Evolutionary conservation across 371 early-diverging fungal genomes (phyloP), one percentile per base, ranked within the genome.

Genomic region (Nematocida sp.): DNA sequence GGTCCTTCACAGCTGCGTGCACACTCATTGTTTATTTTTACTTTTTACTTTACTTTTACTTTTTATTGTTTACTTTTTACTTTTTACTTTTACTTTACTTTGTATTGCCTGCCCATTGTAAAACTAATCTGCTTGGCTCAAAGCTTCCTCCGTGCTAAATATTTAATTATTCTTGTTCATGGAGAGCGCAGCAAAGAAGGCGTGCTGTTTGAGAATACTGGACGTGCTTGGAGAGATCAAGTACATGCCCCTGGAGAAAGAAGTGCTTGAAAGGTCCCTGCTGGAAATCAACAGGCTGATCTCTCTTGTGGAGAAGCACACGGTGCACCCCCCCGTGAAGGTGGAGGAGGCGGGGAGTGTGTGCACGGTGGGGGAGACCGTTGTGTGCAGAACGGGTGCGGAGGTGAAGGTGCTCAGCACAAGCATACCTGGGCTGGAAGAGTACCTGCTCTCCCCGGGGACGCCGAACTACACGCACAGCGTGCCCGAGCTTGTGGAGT

Each of bases 101-200:
- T n/a, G n/a, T n/a, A n/a, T n/a, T n/a, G n/a, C n/a, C n/a, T n/a
- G n/a, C n/a, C n/a, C n/a, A n/a, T n/a, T n/a, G n/a, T n/a, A n/a
- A n/a, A n/a, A n/a, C n/a, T n/a, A n/a, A n/a, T n/a, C n/a, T n/a
- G n/a, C n/a, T n/a, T n/a, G n/a, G n/a, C n/a, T n/a, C n/a, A n/a
- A n/a, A n/a, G n/a, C n/a, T n/a, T n/a, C n/a, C n/a, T 13, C 43
- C 43, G n/a, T 13, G n/a, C 11, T 11, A 41, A 41, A 64, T 58
- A 70, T 36, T 60, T 56, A 70, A 70, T 46, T 41, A 41, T n/a
- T n/a, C n/a, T n/a, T n/a, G n/a, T n/a, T n/a, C n/a, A 70, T 60
- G 62, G 40, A 60, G 3, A 53, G 11, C 29, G 27, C 23, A 2
- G 63, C 19, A 15, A 45, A 60, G 19, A 58, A 57, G 19, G 74